These are phyloP conservation scores for Psidium guajava DNA, from an alignment of 345 rosid species.

Conservation along the genomic window DNA sequence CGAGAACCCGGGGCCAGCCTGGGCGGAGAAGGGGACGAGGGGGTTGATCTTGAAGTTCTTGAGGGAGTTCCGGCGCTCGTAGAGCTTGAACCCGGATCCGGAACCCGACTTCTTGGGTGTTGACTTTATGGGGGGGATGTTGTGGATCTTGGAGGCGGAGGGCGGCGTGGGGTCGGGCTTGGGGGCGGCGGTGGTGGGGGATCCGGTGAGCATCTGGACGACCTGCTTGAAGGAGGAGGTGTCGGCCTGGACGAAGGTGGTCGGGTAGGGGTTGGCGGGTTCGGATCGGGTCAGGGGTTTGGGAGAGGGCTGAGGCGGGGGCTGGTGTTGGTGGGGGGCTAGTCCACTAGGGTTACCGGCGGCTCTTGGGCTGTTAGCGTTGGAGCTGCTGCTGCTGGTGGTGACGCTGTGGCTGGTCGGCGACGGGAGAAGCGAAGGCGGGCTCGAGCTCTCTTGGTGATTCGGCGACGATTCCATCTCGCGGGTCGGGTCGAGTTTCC, in stretches of 20 bases:
- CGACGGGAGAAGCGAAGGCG: constrained; percentile 26
- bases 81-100: constrained; percentile 73
- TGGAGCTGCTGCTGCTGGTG: constrained; percentile 7
- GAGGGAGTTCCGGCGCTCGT: constrained; percentile 84
- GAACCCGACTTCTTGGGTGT: constrained; percentile 56
- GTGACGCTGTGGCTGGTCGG: constrained; percentile 37
- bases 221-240: constrained; percentile 92
- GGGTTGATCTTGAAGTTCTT: constrained; percentile 88
- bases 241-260: constrained; percentile 96
- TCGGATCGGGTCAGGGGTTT: constrained; percentile 74
- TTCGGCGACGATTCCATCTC: constrained; percentile 57
- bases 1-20: constrained; percentile 39
- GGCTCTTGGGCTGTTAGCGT: constrained; percentile 3
- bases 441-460: constrained; percentile 26
- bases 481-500: not conserved
- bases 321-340: constrained; percentile 3
- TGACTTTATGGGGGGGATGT: constrained; percentile 90
- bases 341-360: constrained; percentile 36
- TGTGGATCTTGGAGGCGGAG: constrained; percentile 32
- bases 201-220: constrained; percentile 97
- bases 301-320: constrained; percentile 19
- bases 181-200: constrained; percentile 28
- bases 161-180: constrained; percentile 25
- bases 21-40: constrained; percentile 39
- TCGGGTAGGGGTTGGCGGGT: constrained; percentile 73